Conservation (phyloP, 345 rosid species). For the Brassica juncea region DNA sequence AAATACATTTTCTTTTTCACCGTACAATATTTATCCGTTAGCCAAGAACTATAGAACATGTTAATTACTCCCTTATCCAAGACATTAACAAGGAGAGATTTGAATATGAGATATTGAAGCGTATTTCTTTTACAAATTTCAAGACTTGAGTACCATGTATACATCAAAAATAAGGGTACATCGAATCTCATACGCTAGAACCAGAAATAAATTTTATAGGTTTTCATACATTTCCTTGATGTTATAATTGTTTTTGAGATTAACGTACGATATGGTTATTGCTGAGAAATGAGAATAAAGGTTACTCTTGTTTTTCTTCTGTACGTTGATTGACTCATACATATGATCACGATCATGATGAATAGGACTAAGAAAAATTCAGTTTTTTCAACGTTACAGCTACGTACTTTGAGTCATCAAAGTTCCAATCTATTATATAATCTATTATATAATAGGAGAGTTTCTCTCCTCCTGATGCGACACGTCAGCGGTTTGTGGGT, state of each 20-base stretch:
- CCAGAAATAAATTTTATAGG: neutral
- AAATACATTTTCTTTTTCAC: neutral
- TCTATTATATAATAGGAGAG: no score
- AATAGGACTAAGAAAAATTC: neutral
- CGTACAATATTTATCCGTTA: neutral
- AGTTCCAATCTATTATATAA: no score
- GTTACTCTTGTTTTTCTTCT: neutral
- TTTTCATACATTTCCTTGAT: neutral
- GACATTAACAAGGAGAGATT: neutral
- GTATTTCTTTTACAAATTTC: neutral
- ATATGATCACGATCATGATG: slow-evolving; percentile 17
- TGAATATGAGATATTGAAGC: neutral
- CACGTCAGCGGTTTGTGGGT: no score
- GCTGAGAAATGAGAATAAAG: neutral
- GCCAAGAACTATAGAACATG: neutral
- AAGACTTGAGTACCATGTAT: neutral
- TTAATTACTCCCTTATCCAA: neutral
- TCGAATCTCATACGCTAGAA: neutral
- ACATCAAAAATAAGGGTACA: neutral
- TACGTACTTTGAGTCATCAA: slow-evolving; percentile 5
- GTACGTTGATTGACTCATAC: slow-evolving; percentile 13
- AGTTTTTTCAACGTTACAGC: slow-evolving; percentile 26
- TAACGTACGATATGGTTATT: neutral
- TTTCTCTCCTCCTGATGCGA: no score
- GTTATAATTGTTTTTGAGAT: neutral